Evolutionary conservation across 2,329 filamentous ascomycete genomes (phyloP).

Genomic region (Monosporascus ibericus): DNA sequence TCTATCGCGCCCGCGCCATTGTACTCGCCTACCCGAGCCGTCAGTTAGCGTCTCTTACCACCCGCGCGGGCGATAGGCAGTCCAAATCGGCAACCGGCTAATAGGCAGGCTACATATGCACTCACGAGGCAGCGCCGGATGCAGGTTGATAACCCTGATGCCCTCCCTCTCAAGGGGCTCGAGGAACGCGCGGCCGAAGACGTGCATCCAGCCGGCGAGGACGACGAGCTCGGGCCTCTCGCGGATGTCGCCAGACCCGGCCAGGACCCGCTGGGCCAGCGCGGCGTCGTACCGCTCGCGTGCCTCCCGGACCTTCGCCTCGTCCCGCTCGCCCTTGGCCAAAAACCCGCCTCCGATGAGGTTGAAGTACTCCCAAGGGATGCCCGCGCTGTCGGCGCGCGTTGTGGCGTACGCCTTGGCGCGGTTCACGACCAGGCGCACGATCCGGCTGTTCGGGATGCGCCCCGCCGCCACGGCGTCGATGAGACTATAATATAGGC

Average conservation of each 20-base stretch:
- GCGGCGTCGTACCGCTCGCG: conserved; percentile 69
- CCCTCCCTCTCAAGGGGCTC: conserved; percentile 56
- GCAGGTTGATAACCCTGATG: conserved; percentile 73
- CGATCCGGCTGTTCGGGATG: conserved; percentile 34
- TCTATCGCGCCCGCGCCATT: conserved; percentile 66
- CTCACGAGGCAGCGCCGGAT: conserved; percentile 55
- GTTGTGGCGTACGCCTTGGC: conserved; percentile 38
- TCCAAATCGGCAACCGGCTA: neutral
- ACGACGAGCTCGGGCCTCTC: conserved; percentile 69
- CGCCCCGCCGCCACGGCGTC: conserved; percentile 35
- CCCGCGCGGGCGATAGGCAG: neutral
- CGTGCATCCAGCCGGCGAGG: conserved; percentile 84
- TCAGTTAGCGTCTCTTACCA: conserved; percentile 51
- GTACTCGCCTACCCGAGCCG: conserved; percentile 56
- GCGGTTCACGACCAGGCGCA: conserved; percentile 42
- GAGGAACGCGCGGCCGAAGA: conserved; percentile 65
- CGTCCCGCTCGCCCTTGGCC: conserved; percentile 53
- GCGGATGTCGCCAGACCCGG: conserved; percentile 4
- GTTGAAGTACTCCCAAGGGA: conserved; percentile 77
- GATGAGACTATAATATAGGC: no score
- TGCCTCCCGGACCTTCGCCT: conserved; percentile 45
- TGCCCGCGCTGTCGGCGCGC: conserved; percentile 45
- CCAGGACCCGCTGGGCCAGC: conserved; percentile 61
- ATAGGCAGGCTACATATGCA: neutral
- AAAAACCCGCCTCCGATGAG: conserved; percentile 65